A percentile compares a stretch with the other conserved stretches of the same genome.
phyloP scores from a whole-genome alignment of 371 early-diverging fungal species.

The Umbelopsis sp. region DNA sequence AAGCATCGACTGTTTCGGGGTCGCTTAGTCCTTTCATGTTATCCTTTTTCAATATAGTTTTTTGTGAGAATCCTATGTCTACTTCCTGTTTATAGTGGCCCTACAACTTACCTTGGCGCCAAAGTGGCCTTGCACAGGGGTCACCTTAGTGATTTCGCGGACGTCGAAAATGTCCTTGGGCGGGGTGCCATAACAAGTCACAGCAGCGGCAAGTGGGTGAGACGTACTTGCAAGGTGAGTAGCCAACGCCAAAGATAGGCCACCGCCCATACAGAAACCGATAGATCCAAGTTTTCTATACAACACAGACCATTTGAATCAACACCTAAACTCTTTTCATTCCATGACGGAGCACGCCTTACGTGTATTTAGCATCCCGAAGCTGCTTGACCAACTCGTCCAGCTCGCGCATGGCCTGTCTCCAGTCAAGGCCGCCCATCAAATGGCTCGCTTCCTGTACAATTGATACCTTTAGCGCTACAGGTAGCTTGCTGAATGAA shows the following conservation, averaged over 20 bases:
- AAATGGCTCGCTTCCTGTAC: conserved; percentile 57
- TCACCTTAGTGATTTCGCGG: conserved; percentile 37
- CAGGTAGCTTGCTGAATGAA: background rate
- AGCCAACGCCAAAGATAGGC: conserved; percentile 50
- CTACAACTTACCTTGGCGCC: conserved; percentile 35
- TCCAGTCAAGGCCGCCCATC: conserved; percentile 58
- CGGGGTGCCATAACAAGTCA: conserved; percentile 60
- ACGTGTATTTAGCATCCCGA: conserved; percentile 35
- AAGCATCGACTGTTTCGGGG: conserved; percentile 34
- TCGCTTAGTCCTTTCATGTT: conserved; percentile 47
- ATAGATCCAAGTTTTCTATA: conserved; percentile 43
- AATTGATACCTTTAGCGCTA: background rate
- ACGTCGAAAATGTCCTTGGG: conserved; percentile 43
- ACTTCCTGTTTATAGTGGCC: background rate
- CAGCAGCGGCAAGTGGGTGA: conserved; percentile 44
- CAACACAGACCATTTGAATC: background rate
- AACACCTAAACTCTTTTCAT: background rate
- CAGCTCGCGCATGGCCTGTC: conserved; percentile 44
- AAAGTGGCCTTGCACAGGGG: conserved; percentile 60
- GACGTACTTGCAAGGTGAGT: conserved; percentile 30
- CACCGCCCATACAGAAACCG: conserved; percentile 66
- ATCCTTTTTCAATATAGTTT: conserved; percentile 31
- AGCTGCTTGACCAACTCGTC: conserved; percentile 33
- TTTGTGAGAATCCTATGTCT: background rate
- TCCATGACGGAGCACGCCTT: background rate